These are phyloP conservation scores for Penicillium sclerotiorum DNA, from an alignment of 2,329 filamentous ascomycete genomes.

Conservation along the genomic window DNA sequence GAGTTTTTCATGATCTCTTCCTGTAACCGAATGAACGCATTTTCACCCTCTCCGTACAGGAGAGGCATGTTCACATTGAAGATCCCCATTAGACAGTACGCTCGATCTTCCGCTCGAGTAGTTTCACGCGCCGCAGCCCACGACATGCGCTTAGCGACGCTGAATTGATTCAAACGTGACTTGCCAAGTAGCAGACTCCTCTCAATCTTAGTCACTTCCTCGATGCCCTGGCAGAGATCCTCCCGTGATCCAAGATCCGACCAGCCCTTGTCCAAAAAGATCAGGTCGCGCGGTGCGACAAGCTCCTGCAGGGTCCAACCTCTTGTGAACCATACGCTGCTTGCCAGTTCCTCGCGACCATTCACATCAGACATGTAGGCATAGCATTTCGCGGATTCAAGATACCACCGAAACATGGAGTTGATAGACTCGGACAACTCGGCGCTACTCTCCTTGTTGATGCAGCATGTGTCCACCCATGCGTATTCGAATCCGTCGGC, in stretches of 20 bases:
- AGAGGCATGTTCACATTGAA: neutral
- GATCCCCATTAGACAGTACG: neutral
- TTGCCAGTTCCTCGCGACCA: neutral
- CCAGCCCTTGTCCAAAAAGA: neutral
- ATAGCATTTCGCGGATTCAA: conserved; percentile 6
- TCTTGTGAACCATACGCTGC: neutral
- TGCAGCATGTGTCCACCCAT: conserved; percentile 31
- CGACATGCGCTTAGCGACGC: neutral
- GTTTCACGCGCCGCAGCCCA: neutral
- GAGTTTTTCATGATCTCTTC: neutral
- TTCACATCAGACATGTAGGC: neutral
- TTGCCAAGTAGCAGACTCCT: neutral
- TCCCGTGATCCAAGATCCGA: neutral
- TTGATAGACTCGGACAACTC: conserved; percentile 24
- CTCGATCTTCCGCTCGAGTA: neutral
- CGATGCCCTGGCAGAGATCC: neutral
- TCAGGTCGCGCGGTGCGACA: neutral
- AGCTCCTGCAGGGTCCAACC: neutral
- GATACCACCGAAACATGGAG: conserved; percentile 26
- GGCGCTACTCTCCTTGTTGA: conserved; percentile 26
- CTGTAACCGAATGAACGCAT: neutral
- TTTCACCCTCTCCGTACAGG: neutral
- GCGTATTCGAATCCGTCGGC: neutral
- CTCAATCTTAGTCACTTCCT: neutral
- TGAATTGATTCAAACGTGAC: neutral